A percentile compares a stretch with the other conserved stretches of the same genome.
Conservation (phyloP, 768 basidiomycete genomes). For the Macrolepiota fuliginosa region DNA sequence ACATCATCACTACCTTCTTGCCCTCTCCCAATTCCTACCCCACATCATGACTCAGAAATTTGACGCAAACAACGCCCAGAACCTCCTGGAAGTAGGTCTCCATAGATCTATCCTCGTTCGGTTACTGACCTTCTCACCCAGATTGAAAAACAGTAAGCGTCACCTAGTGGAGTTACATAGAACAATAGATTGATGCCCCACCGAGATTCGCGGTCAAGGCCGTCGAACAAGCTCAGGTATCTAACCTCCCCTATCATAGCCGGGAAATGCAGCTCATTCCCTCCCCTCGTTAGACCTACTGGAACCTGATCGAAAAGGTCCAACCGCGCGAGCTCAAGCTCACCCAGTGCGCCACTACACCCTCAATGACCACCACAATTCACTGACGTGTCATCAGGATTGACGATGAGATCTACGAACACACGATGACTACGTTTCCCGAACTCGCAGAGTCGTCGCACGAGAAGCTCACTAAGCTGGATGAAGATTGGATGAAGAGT, state of each 20-base stretch:
- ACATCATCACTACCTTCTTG: constrained; percentile 17
- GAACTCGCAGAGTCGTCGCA: constrained; percentile 58
- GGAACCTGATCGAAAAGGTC: constrained; percentile 87
- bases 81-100: constrained; percentile 73
- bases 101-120: background rate
- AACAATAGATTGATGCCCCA: background rate
- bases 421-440: constrained; percentile 77
- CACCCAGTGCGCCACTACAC: constrained; percentile 60
- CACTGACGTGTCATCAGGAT: constrained; percentile 38
- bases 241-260: background rate
- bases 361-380: background rate
- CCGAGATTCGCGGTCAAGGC: constrained; percentile 87
- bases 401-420: constrained; percentile 89
- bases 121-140: constrained; percentile 25
- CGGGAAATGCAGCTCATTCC: background rate
- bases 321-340: constrained; percentile 73
- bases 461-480: constrained; percentile 51
- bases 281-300: constrained; percentile 69
- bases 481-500: constrained; percentile 95
- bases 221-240: constrained; percentile 93
- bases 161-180: background rate
- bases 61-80: constrained; percentile 91
- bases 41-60: constrained; percentile 53
- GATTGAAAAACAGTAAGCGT: constrained; percentile 94
- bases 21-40: background rate